A percentile compares a stretch with the other conserved stretches of the same genome.
Evolutionary conservation across 306 rosid species (phyloP).

Genomic region (Trichosanthes cucumerina): DNA sequence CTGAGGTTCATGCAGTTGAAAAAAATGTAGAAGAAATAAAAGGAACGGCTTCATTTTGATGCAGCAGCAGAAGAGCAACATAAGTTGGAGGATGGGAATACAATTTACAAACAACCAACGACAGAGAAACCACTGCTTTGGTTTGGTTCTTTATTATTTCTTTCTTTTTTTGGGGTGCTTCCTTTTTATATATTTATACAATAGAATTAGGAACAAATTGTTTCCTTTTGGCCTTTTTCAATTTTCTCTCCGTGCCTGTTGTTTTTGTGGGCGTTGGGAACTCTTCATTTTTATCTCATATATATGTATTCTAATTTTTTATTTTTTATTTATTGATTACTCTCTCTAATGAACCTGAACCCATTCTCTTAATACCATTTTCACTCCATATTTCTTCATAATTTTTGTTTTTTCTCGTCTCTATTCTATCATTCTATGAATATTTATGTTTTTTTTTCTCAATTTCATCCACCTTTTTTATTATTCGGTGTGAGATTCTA

Average conservation of each 20-base stretch:
- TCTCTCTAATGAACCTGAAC: not conserved
- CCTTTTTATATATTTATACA: not conserved
- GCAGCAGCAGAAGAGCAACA: not conserved
- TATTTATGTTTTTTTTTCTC: no score
- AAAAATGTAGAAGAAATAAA: not conserved
- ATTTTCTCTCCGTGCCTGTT: slow-evolving; percentile 31
- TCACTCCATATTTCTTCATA: not conserved
- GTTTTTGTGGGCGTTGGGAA: slow-evolving; percentile 58
- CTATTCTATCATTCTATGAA: no score
- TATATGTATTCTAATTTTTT: slow-evolving; percentile 11
- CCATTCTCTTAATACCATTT: not conserved
- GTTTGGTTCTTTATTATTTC: not conserved
- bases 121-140: not conserved
- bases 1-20: not conserved
- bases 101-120: not conserved
- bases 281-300: slow-evolving; percentile 17
- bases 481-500: no score
- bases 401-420: not conserved
- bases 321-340: slow-evolving; percentile 2
- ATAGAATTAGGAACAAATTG: not conserved
- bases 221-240: not conserved
- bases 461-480: no score
- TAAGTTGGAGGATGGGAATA: not conserved
- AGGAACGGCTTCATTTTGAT: not conserved
- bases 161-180: not conserved